These are phyloP conservation scores for Somion occarium DNA, from an alignment of 1,284 basidiomycete species.

Conservation along the genomic window DNA sequence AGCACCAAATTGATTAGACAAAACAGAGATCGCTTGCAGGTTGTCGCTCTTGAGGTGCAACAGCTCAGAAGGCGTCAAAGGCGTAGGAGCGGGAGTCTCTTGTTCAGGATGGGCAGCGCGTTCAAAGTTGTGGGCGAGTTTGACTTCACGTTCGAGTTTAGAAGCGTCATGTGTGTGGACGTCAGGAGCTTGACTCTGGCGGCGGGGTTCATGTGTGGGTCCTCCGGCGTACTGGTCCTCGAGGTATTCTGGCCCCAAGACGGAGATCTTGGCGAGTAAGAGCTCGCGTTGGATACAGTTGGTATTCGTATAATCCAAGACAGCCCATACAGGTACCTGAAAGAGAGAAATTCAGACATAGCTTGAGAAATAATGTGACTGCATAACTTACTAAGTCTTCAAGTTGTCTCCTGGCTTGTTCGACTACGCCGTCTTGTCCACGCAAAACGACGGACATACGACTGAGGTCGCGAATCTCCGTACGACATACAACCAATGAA, in stretches of 20 bases:
- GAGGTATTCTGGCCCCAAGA: constrained; percentile 96
- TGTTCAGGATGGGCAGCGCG: constrained; percentile 29
- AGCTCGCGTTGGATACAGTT: constrained; percentile 42
- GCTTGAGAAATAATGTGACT: background rate
- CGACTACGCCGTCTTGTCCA: constrained; percentile 97
- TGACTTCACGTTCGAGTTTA: constrained; percentile 66
- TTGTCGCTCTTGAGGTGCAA: constrained; percentile 90
- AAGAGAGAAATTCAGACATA: constrained; percentile 5
- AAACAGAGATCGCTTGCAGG: constrained; percentile 79
- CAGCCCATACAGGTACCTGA: constrained; percentile 96
- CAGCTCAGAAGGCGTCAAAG: constrained; percentile 66
- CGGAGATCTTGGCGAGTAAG: constrained; percentile 62
- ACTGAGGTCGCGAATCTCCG: constrained; percentile 95
- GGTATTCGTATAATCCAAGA: constrained; percentile 93
- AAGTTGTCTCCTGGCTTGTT: constrained; percentile 91
- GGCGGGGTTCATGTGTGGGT: constrained; percentile 73
- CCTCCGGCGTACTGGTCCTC: constrained; percentile 83
- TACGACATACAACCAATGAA: constrained; percentile 97
- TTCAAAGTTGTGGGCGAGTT: constrained; percentile 75
- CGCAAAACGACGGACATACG: constrained; percentile 98
- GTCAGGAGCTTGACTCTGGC: constrained; percentile 9
- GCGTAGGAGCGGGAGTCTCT: constrained; percentile 20
- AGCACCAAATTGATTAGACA: constrained; percentile 88
- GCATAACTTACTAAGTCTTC: constrained; percentile 78
- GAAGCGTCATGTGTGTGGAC: constrained; percentile 24